Evolutionary conservation across 2,329 filamentous ascomycete species (phyloP), one percentile per base, ranked within the genome.

Genomic region (Trichophyton simii): DNA sequence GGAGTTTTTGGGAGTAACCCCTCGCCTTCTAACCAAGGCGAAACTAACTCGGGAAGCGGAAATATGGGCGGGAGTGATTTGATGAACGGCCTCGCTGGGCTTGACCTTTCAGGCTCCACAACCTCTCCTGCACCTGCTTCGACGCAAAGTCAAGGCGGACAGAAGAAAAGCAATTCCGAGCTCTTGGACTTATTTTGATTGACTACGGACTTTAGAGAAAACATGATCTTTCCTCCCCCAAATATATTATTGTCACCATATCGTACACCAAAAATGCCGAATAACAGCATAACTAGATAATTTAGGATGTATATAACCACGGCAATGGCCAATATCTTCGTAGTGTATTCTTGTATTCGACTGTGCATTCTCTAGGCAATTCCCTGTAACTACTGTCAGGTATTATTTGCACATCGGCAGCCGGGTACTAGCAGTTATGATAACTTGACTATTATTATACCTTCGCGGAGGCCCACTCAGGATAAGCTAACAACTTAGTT

Each of bases 71-170:
- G 70, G 63, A 68, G 74, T 66, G 82, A 85, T 67, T 79, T 96
- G 79, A 80, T 86, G 78, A 90, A 90, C 70, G 91, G 91, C 0
- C 95, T 99, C 71, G 88, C 86, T 31, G 85, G 84, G 3, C 79
- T 99, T 76, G 86, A 89, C 75, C 78, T 99, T 70, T 82, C 85
- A 55, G 84, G 83, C 46, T 69, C 69, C 61, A 62, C 61, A 34
- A 62, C 63, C 60, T 66, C 66, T 31, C 63, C 69, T 57, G 65
- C 72, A 41, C 65, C 69, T 18, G 64, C 66, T 41, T 58, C 66
- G 3, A 58, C 64, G 11, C 46, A 52, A 52, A 55, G 59, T 20
- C 59, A 61, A 15, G 34, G 36, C 4, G 28, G 58, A 22, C 64
- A 66, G 48, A 79, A 79, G 71, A 80, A 80, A 73, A 78, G 73